Percentiles rank a stretch among this genome's conserved stretches.
Conservation (phyloP, 495 filamentous ascomycete species). For the Podospora comata region DNA sequence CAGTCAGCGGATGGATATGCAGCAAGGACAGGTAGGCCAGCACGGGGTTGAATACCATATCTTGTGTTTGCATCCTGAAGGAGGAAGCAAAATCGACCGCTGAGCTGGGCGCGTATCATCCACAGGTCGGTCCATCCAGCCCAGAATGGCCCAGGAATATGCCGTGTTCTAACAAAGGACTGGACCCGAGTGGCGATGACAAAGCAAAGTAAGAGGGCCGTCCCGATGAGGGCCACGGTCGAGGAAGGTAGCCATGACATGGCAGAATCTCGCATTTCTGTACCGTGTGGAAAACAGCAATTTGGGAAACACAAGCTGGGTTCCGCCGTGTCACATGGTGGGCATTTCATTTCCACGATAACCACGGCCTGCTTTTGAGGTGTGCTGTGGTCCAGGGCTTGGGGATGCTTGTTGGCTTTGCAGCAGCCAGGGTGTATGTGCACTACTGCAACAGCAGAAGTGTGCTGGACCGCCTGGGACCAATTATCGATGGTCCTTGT, state of each 20-base stretch:
- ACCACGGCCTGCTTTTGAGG: neutral
- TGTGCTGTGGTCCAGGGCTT: neutral
- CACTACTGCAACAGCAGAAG: neutral
- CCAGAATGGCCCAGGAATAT: neutral
- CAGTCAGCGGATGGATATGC: neutral
- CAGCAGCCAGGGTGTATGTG: neutral
- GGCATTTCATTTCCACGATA: neutral
- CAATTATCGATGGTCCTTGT: neutral
- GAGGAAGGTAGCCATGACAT: neutral
- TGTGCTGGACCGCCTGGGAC: neutral
- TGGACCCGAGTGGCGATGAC: neutral
- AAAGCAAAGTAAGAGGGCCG: neutral
- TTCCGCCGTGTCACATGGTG: neutral
- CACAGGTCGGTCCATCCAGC: neutral
- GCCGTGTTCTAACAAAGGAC: neutral
- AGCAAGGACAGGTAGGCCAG: too few relatives aligned
- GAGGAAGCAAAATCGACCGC: neutral
- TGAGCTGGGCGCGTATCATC: neutral
- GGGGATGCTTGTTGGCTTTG: neutral
- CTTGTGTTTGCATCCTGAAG: neutral
- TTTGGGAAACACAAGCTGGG: neutral
- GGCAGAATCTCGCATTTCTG: neutral
- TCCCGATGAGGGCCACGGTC: neutral
- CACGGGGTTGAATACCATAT: neutral
- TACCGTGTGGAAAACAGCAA: neutral